These are phyloP conservation scores for Colletotrichum liaoningense DNA, from an alignment of 2,329 filamentous ascomycete genomes.

Conservation along the genomic window DNA sequence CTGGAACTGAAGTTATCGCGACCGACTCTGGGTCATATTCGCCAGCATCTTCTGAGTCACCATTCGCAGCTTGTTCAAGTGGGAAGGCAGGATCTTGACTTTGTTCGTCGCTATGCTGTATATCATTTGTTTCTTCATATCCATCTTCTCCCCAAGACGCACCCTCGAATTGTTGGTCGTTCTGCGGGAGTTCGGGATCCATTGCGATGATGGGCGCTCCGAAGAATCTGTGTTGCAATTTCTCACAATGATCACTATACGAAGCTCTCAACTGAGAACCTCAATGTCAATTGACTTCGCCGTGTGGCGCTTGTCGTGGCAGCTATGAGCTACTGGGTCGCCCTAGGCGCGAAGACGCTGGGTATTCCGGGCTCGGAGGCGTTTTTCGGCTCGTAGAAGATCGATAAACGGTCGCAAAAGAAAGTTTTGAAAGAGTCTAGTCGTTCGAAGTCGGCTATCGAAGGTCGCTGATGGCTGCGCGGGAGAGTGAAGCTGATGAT, in stretches of 20 bases:
- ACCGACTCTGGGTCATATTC: constrained; percentile 67
- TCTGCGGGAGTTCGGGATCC: constrained; percentile 36
- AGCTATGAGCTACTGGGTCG: constrained; percentile 11
- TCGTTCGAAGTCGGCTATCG: not conserved
- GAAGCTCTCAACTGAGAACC: not conserved
- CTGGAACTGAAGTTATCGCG: constrained; percentile 47
- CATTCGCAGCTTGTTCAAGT: constrained; percentile 58
- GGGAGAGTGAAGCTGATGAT: constrained; percentile 3
- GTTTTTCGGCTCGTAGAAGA: not conserved
- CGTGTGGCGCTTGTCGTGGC: not conserved
- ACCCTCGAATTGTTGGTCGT: constrained; percentile 47
- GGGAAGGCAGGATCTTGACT: constrained; percentile 58
- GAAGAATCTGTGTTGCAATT: not conserved
- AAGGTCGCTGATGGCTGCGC: constrained; percentile 13
- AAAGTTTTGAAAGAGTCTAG: not conserved
- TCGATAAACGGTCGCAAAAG: not conserved
- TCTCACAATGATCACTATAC: not conserved
- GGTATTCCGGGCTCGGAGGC: not conserved
- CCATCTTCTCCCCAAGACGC: constrained; percentile 64
- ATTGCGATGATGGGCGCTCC: constrained; percentile 15
- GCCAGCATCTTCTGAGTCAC: constrained; percentile 53
- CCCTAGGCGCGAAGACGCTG: constrained; percentile 26
- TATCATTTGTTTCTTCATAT: constrained; percentile 66
- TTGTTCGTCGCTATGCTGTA: constrained; percentile 66
- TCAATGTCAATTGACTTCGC: not conserved